A percentile compares a stretch with the other conserved stretches of the same genome.
Conservation (phyloP, 352 stramenopile species). For the Phytophthora crassamura region DNA sequence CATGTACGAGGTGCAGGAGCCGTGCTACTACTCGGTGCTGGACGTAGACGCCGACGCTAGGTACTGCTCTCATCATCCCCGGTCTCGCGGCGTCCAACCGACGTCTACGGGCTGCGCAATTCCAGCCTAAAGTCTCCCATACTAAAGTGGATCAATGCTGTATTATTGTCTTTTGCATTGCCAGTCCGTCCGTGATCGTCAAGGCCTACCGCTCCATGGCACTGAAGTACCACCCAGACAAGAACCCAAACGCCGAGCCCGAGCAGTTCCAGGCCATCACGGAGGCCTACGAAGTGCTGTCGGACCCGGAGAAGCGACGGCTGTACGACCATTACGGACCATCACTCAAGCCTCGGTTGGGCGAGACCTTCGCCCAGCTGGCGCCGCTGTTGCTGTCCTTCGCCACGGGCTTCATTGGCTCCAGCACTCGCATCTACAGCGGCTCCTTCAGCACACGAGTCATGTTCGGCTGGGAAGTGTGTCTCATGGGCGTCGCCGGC, state of each 20-base stretch:
- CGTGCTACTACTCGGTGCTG: constrained; percentile 75
- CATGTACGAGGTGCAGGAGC: constrained; percentile 60
- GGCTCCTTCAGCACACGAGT: constrained; percentile 31
- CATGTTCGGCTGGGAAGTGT: constrained; percentile 52
- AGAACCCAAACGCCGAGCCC: constrained; percentile 91
- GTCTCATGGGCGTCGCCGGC: constrained; percentile 60
- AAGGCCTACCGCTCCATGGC: constrained; percentile 94
- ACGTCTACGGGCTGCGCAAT: not conserved
- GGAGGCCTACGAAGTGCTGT: constrained; percentile 81
- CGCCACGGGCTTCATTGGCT: constrained; percentile 56
- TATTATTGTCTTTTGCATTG: constrained; percentile 1
- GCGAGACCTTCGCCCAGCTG: constrained; percentile 68
- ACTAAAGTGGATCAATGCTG: not conserved
- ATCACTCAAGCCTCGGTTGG: constrained; percentile 62
- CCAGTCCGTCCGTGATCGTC: constrained; percentile 93
- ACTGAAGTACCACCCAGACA: constrained; percentile 96
- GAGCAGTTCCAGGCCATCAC: constrained; percentile 91
- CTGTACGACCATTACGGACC: constrained; percentile 82
- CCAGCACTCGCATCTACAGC: constrained; percentile 52
- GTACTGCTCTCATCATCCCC: constrained; percentile 23
- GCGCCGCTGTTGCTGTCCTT: constrained; percentile 73
- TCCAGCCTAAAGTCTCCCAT: not conserved
- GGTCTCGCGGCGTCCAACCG: not conserved
- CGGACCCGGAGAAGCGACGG: constrained; percentile 72
- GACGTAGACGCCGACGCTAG: constrained; percentile 67